Base-by-base conservation (phyloP, 768 basidiomycete species). In the Lepiota venenata region DNA sequence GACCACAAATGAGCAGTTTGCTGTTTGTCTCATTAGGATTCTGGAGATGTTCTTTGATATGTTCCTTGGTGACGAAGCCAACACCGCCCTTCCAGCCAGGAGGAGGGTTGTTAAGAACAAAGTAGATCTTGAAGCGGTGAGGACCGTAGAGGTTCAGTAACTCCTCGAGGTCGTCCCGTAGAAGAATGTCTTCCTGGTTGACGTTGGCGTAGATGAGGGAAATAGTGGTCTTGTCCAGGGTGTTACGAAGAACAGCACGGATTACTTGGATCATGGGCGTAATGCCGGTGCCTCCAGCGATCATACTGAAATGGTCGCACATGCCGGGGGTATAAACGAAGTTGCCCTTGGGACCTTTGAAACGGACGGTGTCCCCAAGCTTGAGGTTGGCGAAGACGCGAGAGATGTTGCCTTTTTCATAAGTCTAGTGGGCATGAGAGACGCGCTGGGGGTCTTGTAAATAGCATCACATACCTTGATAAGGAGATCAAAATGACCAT, bases 231-330 rank as follows among this genome's bases (percentile, higher is more conserved):
- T 66, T 75, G 79, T 99, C 97, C 41, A 73, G 67, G n/a, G 91
- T 85, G 70, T 94, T 93, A 71, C 89, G 87, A 67, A 98, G 81
- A 11, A 87, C 83, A n/a, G 95, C 91, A 58, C 90, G 88, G 71
- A 98, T 88, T 77, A 99, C 91, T 68, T 99, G 96, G 63, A 97
- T 86, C 96, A 98, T 98, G 64, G 97, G 97, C 0, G 97, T 96
- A 69, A 99, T 96, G 52, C 97, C 97, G 2, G 97, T 98, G 36
- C 97, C 97, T 45, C 97, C 97, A 14, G 95, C 94, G 63, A 99
- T 97, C 95, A 99, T 95, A 65, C 92, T 88, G 54, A 99, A 73
- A 63, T 89, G 85, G 60, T 76, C 75, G n/a, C 87, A 80, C 42
- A 94, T 75, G 47, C 77, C 75, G 2, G 89, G 82, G 41, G 73